Evolutionary conservation across 257 asterid species (phyloP).

Genomic region (Solanum lycopersicoides): DNA sequence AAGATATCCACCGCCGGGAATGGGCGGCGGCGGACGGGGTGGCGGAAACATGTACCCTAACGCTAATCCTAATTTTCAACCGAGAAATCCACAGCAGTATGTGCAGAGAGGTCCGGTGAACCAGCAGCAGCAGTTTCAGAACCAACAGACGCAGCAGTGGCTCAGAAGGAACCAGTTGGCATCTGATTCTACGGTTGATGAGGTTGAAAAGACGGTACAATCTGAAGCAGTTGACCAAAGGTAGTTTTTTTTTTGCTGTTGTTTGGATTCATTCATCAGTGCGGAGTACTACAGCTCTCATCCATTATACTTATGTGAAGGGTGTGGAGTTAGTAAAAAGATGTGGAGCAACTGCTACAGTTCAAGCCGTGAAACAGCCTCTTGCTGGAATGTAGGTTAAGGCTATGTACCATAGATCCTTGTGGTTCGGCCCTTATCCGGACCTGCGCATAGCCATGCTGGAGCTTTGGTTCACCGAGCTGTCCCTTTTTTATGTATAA

Average conservation of each 20-base stretch:
- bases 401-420: background rate
- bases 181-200: constrained; percentile 44
- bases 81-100: constrained; percentile 64
- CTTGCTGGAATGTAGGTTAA: background rate
- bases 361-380: background rate
- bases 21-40: constrained; percentile 35
- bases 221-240: constrained; percentile 82
- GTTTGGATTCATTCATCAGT: background rate
- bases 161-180: constrained; percentile 45
- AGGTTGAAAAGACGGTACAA: constrained; percentile 88
- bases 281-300: background rate
- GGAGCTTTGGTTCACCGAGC: background rate
- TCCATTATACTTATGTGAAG: background rate
- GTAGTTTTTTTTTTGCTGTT: constrained; percentile 3
- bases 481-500: background rate
- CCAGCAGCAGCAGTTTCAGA: constrained; percentile 31
- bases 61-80: constrained; percentile 51
- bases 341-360: background rate
- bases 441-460: background rate
- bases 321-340: background rate
- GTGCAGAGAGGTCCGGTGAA: constrained; percentile 46
- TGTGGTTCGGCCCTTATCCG: background rate
- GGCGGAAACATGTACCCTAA: constrained; percentile 44
- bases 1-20: constrained; percentile 96
- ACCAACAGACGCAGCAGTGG: constrained; percentile 63